Evolutionary conservation across 2,329 filamentous ascomycete species (phyloP).

Genomic region (Nemania sp.): DNA sequence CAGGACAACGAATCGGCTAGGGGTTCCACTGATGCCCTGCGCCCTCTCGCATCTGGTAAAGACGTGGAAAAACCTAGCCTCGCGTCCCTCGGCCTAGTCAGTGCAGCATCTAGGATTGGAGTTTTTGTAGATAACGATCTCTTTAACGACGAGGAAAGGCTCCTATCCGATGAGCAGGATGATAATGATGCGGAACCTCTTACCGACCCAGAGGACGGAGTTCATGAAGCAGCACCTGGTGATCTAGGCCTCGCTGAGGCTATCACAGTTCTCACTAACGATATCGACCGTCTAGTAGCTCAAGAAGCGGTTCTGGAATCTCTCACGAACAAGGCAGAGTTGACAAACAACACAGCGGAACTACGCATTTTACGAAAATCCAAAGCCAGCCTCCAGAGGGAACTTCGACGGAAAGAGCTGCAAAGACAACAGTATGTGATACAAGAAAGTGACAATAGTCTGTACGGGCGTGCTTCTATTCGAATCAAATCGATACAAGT

Average conservation of each 20-base stretch:
- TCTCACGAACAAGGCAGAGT: conserved; percentile 87
- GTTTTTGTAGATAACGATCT: conserved; percentile 94
- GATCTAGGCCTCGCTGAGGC: conserved; percentile 93
- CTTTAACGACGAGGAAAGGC: conserved; percentile 86
- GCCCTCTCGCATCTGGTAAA: conserved; percentile 43
- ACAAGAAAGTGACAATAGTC: conserved; percentile 95
- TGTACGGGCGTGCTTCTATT: conserved; percentile 89
- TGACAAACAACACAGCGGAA: conserved; percentile 96
- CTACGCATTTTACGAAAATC: conserved; percentile 90
- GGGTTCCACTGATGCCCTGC: conserved; percentile 44
- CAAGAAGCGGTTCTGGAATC: conserved; percentile 93
- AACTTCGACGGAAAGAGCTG: conserved; percentile 91
- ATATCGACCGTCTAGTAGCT: conserved; percentile 85
- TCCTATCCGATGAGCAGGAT: conserved; percentile 82
- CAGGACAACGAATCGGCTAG: conserved; percentile 61
- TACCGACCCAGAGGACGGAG: conserved; percentile 73
- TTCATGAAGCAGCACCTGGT: conserved; percentile 92
- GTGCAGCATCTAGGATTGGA: conserved; percentile 81
- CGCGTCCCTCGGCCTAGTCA: conserved; percentile 88
- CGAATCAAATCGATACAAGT: conserved; percentile 93
- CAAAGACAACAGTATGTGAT: conserved; percentile 96
- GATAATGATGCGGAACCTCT: conserved; percentile 64
- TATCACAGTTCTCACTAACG: conserved; percentile 82
- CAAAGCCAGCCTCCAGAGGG: conserved; percentile 87
- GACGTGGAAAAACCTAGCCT: conserved; percentile 78